Percentiles rank a stretch among this genome's conserved stretches.
These are phyloP conservation scores for Xylariaceae sp. DNA, from an alignment of 2,329 filamentous ascomycete genomes.

Conservation along the genomic window DNA sequence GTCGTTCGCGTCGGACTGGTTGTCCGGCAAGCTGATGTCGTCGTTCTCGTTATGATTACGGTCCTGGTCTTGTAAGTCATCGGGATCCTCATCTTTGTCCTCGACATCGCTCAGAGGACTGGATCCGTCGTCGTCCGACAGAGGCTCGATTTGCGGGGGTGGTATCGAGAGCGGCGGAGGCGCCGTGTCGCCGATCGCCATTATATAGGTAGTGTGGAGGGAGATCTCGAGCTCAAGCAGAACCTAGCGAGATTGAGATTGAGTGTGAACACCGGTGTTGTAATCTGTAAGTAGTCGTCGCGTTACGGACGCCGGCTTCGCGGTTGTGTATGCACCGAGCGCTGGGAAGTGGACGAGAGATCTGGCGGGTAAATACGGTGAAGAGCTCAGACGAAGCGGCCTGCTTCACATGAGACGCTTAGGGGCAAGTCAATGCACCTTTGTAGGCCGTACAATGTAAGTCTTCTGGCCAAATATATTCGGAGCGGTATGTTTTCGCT, in stretches of 20 bases:
- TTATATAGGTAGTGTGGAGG: slow-evolving; percentile 26
- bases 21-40: slow-evolving; percentile 41
- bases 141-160: slow-evolving; percentile 41
- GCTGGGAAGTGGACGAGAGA: slow-evolving; percentile 9
- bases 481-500: slow-evolving; percentile 9
- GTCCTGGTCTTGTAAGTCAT: slow-evolving; percentile 48
- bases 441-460: neutral
- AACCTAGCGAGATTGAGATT: neutral
- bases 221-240: neutral
- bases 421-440: slow-evolving; percentile 9
- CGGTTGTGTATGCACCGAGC: slow-evolving; percentile 16
- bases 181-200: slow-evolving; percentile 48
- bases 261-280: neutral
- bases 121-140: slow-evolving; percentile 62
- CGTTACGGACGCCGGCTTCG: slow-evolving; percentile 4
- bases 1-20: slow-evolving; percentile 57
- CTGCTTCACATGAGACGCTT: slow-evolving; percentile 13
- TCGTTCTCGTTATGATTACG: slow-evolving; percentile 24
- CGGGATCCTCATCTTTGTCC: slow-evolving; percentile 68
- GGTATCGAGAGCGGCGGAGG: slow-evolving; percentile 46
- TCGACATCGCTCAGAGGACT: slow-evolving; percentile 93
- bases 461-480: slow-evolving; percentile 21
- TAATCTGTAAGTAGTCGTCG: neutral
- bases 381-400: slow-evolving; percentile 7
- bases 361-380: slow-evolving; percentile 6